Base-by-base conservation (phyloP, 495 filamentous ascomycete genomes). In the Xylaria longipes region DNA sequence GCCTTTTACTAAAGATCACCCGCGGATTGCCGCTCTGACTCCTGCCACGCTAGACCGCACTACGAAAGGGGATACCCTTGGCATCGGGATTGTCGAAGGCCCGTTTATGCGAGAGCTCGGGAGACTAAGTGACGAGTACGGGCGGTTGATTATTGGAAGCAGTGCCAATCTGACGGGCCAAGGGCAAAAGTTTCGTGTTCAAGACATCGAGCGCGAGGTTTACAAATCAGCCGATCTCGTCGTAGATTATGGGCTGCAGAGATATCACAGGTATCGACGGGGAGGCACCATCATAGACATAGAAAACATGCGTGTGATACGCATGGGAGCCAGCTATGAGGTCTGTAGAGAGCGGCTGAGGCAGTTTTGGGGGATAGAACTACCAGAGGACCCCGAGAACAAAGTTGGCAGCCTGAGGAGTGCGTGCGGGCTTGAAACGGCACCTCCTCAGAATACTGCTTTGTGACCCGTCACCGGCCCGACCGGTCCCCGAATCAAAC, bases 261-360 rank as follows among this genome's bases (percentile, higher is more conserved):
- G 46, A 11, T 50, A 50, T 25, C 46, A 50, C 7, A 22, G 46
- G n/a, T 50, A 50, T 50, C 46, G n/a, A 11, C 46, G 79, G 5
- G 71, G 54, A 17, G 43, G 52, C 1, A 63, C 72, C 5, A 73
- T 61, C n/a, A 50, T 79, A 3, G 79, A 80, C 57, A 45, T 72
- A 6, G 77, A 72, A 1, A 65, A 77, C 14, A 75, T 77, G 79
- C 62, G 68, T 39, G 66, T 79, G 35, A 27, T 80, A 27, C 71
- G 79, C 3, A 77, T 73, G 63, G 79, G 79, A 39, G 50, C 74
- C 0, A 52, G 41, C n/a, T 80, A 80, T 56, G 78, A 80, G 54
- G 22, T 79, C 4, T 67, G 77, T 39, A 57, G 77, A 5, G 75
- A 76, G 25, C 41, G 72, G 1, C 22, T 79, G 57, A 22, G 4